Evolutionary conservation across 2,329 filamentous ascomycete genomes (phyloP).

Genomic region (Xylariales sp.): DNA sequence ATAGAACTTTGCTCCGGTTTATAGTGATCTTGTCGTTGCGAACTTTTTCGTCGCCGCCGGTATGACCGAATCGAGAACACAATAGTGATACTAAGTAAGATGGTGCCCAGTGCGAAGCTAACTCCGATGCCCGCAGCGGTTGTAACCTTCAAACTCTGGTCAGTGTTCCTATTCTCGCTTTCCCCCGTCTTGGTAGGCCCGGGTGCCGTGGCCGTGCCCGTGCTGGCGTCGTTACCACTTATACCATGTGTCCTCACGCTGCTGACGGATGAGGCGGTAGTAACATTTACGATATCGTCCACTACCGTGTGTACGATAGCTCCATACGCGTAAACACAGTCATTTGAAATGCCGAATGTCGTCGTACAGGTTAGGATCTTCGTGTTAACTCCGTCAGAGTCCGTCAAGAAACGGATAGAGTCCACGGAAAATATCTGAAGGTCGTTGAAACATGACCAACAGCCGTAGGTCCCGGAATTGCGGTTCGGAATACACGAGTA

Average conservation of each 20-base stretch:
- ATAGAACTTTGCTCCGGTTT: too few species aligned
- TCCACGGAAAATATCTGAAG: too few species aligned
- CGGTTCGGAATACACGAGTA: too few species aligned
- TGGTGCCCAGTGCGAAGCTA: slow-evolving; percentile 18
- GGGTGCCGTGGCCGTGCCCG: neutral
- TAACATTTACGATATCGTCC: slow-evolving; percentile 10
- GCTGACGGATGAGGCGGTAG: slow-evolving; percentile 1
- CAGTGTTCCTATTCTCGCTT: neutral
- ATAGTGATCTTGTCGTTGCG: too few species aligned
- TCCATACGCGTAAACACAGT: slow-evolving; percentile 26
- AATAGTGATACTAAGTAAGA: slow-evolving; percentile 7
- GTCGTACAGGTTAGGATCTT: slow-evolving; percentile 20
- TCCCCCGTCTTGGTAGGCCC: neutral
- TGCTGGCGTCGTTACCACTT: neutral
- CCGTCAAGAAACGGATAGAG: neutral
- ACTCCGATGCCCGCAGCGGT: slow-evolving; percentile 26
- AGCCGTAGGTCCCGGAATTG: too few species aligned
- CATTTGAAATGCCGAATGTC: neutral
- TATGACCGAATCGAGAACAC: neutral
- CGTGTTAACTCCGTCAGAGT: neutral
- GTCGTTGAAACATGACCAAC: too few species aligned
- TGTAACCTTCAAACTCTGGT: neutral
- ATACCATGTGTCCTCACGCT: neutral
- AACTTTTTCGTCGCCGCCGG: neutral
- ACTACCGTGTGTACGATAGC: slow-evolving; percentile 19